These are phyloP conservation scores for Ascochyta koolunga DNA, from an alignment of 2,329 filamentous ascomycete species.

Conservation along the genomic window DNA sequence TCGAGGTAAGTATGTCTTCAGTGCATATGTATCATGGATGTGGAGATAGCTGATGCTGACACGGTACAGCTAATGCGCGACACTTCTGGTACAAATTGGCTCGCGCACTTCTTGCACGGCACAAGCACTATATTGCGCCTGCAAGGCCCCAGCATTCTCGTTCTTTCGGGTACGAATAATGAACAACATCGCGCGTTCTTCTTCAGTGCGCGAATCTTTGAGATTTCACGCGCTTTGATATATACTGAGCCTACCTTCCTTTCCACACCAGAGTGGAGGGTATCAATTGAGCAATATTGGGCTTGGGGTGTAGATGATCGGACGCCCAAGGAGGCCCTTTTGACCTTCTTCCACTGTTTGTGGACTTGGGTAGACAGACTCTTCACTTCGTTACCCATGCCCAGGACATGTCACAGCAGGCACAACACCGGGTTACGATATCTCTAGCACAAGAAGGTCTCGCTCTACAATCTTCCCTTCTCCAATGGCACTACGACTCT, in stretches of 20 bases:
- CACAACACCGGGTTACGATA: background rate
- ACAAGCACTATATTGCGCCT: slow-evolving; percentile 34
- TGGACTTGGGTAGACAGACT: slow-evolving; percentile 27
- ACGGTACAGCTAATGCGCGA: slow-evolving; percentile 34
- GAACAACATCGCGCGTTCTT: slow-evolving; percentile 30
- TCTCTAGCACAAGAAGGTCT: slow-evolving; percentile 29
- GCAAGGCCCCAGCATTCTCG: slow-evolving; percentile 22
- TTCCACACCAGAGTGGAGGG: slow-evolving; percentile 23
- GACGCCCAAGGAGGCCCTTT: slow-evolving; percentile 38
- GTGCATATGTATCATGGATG: too few relatives aligned
- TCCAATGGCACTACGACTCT: slow-evolving; percentile 19
- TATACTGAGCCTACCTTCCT: slow-evolving; percentile 34
- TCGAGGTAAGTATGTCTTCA: slow-evolving; percentile 24
- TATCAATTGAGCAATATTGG: slow-evolving; percentile 28
- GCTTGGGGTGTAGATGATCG: slow-evolving; percentile 10
- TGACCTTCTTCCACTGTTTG: slow-evolving; percentile 30
- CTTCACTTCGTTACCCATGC: slow-evolving; percentile 3
- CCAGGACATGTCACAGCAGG: background rate
- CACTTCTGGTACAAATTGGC: slow-evolving; percentile 32
- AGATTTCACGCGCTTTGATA: slow-evolving; percentile 34
- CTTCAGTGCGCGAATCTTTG: slow-evolving; percentile 35
- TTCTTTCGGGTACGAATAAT: background rate
- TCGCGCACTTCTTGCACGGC: slow-evolving; percentile 36
- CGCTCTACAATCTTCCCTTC: slow-evolving; percentile 18
- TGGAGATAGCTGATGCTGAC: background rate